Evolutionary conservation across 1,284 basidiomycete genomes (phyloP), one percentile per base, ranked within the genome.

Genomic region (Malassezia caprae): DNA sequence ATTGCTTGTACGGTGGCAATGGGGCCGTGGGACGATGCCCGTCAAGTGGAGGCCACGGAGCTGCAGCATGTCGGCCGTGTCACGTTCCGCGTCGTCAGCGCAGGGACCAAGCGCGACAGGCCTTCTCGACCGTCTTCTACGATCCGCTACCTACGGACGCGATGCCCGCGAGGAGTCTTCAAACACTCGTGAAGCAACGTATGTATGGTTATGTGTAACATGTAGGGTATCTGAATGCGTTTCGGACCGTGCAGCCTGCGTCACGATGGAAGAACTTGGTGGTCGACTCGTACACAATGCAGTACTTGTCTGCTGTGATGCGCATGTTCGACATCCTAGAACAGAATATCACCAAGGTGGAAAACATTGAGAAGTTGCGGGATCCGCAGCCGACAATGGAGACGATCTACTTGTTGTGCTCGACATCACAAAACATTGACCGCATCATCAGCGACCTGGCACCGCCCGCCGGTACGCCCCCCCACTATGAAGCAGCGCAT

Each of bases 341-440:
- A 46, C 59, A 72, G 37, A 71, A 71, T 27, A 69, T 73, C 19
- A 63, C 70, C 23, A 58, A 65, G 32, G 69, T 74, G 19, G 72
- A 74, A 49, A 67, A 63, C 53, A 71, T 74, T 27, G 70, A 74
- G 49, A 62, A 65, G 45, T 37, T 56, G n/a, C 53, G 64, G n/a
- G 58, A 63, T 13, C 41, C 65, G 0, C 60, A 69, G 49, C 51
- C 69, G 4, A 47, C 48, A 8, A 67, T 65, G 51, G 72, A 74
- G 48, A 69, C 72, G 8, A 62, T 60, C 67, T 98, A 98, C 76
- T 78, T 98, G 60, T 79, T 98, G 59, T 93, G 91, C 80, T 88
- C 94, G 12, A 98, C 94, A 1, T 83, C 83, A 3, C 86, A 90
- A 77, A 98, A 98, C 74, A 83, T 96, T 45, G 85, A 94, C 59